Base-by-base conservation (phyloP, 768 basidiomycete species). In the Lactarius vividus region DNA sequence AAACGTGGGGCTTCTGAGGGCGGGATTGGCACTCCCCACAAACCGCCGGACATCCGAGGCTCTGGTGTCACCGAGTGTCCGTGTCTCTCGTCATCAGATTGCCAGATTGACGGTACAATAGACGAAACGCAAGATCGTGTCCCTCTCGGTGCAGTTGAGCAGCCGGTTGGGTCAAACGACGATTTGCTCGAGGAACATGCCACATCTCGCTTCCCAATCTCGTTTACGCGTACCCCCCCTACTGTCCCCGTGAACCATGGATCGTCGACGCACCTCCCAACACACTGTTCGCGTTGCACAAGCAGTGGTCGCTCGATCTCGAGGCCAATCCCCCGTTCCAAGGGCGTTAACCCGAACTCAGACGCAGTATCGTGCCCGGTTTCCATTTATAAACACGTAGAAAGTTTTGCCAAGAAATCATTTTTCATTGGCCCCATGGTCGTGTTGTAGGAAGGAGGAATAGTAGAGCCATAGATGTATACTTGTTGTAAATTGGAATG, bases 161-260 rank as follows among this genome's bases (percentile, higher is more conserved):
- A 62, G 15, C 31, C 18, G 28, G 29, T 66, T 31, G 57, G 52
- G 23, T 44, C 57, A 23, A 46, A 23, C 33, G 65, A 66, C 23
- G 31, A n/a, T 49, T 56, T 40, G 42, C 39, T 18, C 33, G 57
- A 59, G 13, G 66, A 16, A 59, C 57, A 63, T 28, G 49, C 40
- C 62, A 44, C 44, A 16, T 63, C 66, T 40, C 61, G 66, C 40
- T 67, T 67, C 61, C 66, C 66, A 3, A 28, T 46, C 42, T 67
- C 66, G 1, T 67, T 63, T 59, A 28, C 42, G 15, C 61, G 61
- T 10, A 63, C 62, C 1, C 52, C 55, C 56, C 61, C 49, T 9
- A 5, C 9, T 39, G 20, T 26, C 29, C 3, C 37, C 31, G 37
- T 18, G 13, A 60, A 62, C 29, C 42, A n/a, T 16, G 37, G 42